Evolutionary conservation across 2,329 filamentous ascomycete species (phyloP), one percentile per base, ranked within the genome.

Genomic region (Aspergillus texensis): DNA sequence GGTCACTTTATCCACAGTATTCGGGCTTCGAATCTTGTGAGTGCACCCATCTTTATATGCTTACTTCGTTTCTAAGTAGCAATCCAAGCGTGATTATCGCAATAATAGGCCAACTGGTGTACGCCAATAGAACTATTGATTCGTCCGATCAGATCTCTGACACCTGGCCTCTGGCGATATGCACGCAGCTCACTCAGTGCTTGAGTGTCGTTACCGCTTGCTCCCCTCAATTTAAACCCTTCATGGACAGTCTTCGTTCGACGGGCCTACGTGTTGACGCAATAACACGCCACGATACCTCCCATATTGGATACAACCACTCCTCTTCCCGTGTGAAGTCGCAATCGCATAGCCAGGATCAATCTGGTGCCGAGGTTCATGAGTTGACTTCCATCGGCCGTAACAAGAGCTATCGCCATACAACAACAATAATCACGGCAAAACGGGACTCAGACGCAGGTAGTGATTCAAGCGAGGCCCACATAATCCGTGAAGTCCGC

Each of bases 401-500:
- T 14, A 26, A 8, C 45, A 48, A 28, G 10, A 28, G 24, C 26
- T 57, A 34, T 21, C 57, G 67, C 26, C 55, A 62, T 10, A 66
- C 69, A 1, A 53, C 68, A 1, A 65, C 68, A 6, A 62, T 63
- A 1, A 57, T 66, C 11, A 58, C 65, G 1, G 58, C 60, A 1
- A 24, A 57, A 21, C 63, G 45, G 9, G 70, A 72, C 9, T 71
- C 61, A 43, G 73, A 75, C 16, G 57, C 57, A 0, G 67, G 65
- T 34, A 75, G 73, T 26, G 70, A 73, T 46, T 67, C 66, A 1
- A 75, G 73, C 28, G 68, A 69, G 59, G 60, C 68, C 1, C 62
- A 65, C 9, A 75, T 75, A 19, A 74, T 75, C 46, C 62, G 65
- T 9, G 70, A 74, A 58, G 69, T 67, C 6, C 68, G 66, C 36